A percentile compares a stretch with the other conserved stretches of the same genome.
Evolutionary conservation across 345 rosid species (phyloP).

Genomic region (Moringa oleifera): DNA sequence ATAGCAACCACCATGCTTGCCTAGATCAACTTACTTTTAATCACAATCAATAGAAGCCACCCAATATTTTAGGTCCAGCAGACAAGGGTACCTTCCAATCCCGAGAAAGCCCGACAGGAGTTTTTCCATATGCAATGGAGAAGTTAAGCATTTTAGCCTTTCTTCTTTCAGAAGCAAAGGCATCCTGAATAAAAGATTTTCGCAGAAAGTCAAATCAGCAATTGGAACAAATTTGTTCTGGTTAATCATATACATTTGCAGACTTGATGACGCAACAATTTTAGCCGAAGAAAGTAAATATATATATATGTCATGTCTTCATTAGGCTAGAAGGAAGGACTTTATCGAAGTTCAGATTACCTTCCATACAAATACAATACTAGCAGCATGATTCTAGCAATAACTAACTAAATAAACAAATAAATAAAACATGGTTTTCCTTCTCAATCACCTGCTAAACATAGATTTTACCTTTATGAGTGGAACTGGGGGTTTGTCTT

Average conservation of each 20-base stretch:
- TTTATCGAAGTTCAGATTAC: too few species aligned
- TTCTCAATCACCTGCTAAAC: too few species aligned
- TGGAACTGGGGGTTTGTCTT: slow-evolving; percentile 93
- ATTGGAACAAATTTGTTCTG: slow-evolving; percentile 12
- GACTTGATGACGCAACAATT: too few species aligned
- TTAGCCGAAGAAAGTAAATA: too few species aligned
- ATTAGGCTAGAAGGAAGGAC: too few species aligned
- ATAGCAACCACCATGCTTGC: slow-evolving; percentile 1
- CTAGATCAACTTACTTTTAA: slow-evolving; percentile 6
- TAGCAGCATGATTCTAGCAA: background rate
- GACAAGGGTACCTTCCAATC: slow-evolving; percentile 80
- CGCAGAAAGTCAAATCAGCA: slow-evolving; percentile 5
- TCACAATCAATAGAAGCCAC: slow-evolving; percentile 1
- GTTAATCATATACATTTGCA: too few species aligned
- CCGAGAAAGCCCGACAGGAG: slow-evolving; percentile 76
- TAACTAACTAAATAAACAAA: background rate
- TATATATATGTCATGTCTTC: too few species aligned
- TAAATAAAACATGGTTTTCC: too few species aligned
- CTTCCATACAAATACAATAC: too few species aligned
- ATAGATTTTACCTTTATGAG: slow-evolving; percentile 60
- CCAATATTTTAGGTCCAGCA: slow-evolving; percentile 3
- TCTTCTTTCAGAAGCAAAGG: slow-evolving; percentile 79
- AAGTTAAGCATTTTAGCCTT: slow-evolving; percentile 98
- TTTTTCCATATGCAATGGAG: slow-evolving; percentile 97
- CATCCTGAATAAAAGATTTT: slow-evolving; percentile 43